A percentile compares a stretch with the other conserved stretches of the same genome.
phyloP scores from a whole-genome alignment of 805 yeast species.

The Yarrowia sp. region DNA sequence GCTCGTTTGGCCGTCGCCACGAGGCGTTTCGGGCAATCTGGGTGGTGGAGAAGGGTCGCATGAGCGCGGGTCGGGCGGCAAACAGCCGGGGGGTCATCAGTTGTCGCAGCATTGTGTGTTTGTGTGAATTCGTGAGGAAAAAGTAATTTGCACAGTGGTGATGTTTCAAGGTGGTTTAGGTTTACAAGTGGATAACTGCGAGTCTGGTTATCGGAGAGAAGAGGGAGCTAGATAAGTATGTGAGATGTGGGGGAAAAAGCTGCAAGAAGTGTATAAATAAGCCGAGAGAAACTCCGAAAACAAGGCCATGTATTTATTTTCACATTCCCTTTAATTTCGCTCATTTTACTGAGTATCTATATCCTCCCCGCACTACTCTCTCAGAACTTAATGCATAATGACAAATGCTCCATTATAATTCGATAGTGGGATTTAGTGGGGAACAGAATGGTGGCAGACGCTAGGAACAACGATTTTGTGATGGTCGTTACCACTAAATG shows the following conservation, averaged over 20 bases:
- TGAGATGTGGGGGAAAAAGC: neutral
- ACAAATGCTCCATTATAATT: slow-evolving; percentile 15
- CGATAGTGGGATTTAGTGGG: neutral
- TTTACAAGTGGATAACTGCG: neutral
- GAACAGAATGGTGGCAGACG: neutral
- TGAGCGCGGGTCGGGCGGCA: slow-evolving; percentile 4
- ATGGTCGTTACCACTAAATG: no score
- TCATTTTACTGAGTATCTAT: no score
- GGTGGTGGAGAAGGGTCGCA: slow-evolving; percentile 28
- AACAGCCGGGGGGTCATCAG: slow-evolving; percentile 3
- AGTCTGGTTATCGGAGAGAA: no score
- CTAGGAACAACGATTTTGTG: no score
- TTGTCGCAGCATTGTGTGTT: slow-evolving; percentile 29
- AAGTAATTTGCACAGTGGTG: slow-evolving; percentile 20
- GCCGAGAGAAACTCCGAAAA: no score
- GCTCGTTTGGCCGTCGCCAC: slow-evolving; percentile 42
- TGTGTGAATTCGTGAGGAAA: neutral
- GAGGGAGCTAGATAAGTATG: no score
- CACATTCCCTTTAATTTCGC: no score
- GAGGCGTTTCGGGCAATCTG: slow-evolving; percentile 34
- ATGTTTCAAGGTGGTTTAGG: slow-evolving; percentile 21
- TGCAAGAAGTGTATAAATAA: no score
- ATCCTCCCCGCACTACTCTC: neutral
- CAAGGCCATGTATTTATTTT: no score
- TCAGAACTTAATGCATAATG: slow-evolving; percentile 11